Evolutionary conservation across 495 filamentous ascomycete genomes (phyloP).

Genomic region (Daldinia vernicosa): DNA sequence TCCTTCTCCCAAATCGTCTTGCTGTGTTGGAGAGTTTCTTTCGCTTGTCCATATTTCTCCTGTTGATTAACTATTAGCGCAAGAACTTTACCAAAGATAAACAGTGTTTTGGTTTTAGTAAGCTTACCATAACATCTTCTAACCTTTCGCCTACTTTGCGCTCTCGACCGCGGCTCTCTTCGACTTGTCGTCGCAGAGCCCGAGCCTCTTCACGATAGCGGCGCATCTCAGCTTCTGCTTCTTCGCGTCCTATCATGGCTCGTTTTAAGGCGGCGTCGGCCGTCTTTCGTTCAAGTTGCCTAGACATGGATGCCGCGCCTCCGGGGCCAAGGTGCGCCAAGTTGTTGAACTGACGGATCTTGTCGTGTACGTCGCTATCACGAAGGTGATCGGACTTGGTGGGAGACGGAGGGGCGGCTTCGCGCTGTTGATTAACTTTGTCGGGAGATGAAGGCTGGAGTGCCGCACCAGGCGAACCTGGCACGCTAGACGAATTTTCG

Average conservation of each 20-base stretch:
- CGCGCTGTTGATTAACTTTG: slow-evolving; percentile 76
- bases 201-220: slow-evolving; percentile 67
- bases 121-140: slow-evolving; percentile 74
- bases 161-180: slow-evolving; percentile 77
- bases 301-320: slow-evolving; percentile 61
- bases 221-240: slow-evolving; percentile 76
- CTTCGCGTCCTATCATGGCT: slow-evolving; percentile 84
- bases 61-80: slow-evolving; percentile 44
- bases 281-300: slow-evolving; percentile 66
- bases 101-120: background rate
- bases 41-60: slow-evolving; percentile 78
- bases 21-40: slow-evolving; percentile 79
- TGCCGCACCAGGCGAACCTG: slow-evolving; percentile 56
- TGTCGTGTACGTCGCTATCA: slow-evolving; percentile 79
- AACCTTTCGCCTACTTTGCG: slow-evolving; percentile 78
- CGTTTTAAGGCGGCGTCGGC: slow-evolving; percentile 78
- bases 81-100: background rate
- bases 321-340: slow-evolving; percentile 54
- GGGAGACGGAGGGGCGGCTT: slow-evolving; percentile 40
- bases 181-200: slow-evolving; percentile 62
- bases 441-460: slow-evolving; percentile 80
- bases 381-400: slow-evolving; percentile 53
- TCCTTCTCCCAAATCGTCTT: slow-evolving; percentile 84
- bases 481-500: slow-evolving; percentile 45
- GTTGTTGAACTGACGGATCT: slow-evolving; percentile 84